Evolutionary conservation across 345 rosid genomes (phyloP).

Genomic region (Zanthoxylum bungeanum): DNA sequence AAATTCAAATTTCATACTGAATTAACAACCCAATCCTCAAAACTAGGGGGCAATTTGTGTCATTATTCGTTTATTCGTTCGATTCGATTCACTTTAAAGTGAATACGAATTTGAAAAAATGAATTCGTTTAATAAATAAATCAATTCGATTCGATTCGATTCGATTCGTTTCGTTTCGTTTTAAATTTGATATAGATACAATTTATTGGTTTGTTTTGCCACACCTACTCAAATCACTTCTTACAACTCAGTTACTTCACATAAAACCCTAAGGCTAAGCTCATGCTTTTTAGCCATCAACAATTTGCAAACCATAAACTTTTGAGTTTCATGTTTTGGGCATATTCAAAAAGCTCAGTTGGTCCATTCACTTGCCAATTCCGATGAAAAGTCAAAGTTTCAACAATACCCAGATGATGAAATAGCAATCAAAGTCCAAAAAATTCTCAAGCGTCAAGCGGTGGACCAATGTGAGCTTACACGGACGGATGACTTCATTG

Average conservation of each 20-base stretch:
- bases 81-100: too few relatives aligned
- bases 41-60: too few relatives aligned
- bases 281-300: too few relatives aligned
- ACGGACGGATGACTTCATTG: constrained; percentile 38
- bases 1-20: constrained; percentile 19
- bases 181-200: too few relatives aligned
- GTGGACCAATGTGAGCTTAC: constrained; percentile 37
- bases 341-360: constrained; percentile 13
- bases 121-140: too few relatives aligned
- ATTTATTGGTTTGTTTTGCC: too few relatives aligned
- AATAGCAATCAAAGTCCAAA: constrained; percentile 29
- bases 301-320: not conserved
- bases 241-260: constrained; percentile 8
- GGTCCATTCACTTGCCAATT: constrained; percentile 26
- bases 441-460: constrained; percentile 40
- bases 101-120: too few relatives aligned
- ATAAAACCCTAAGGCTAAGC: not conserved
- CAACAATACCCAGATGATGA: constrained; percentile 18
- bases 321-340: constrained; percentile 17
- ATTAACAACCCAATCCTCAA: constrained; percentile 7
- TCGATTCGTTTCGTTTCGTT: too few relatives aligned
- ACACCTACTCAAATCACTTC: too few relatives aligned
- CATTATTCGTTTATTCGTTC: too few relatives aligned
- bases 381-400: constrained; percentile 1
- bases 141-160: too few relatives aligned